Evolutionary conservation across 139 green algal species (phyloP).

Genomic region (Nannochloris sp.): DNA sequence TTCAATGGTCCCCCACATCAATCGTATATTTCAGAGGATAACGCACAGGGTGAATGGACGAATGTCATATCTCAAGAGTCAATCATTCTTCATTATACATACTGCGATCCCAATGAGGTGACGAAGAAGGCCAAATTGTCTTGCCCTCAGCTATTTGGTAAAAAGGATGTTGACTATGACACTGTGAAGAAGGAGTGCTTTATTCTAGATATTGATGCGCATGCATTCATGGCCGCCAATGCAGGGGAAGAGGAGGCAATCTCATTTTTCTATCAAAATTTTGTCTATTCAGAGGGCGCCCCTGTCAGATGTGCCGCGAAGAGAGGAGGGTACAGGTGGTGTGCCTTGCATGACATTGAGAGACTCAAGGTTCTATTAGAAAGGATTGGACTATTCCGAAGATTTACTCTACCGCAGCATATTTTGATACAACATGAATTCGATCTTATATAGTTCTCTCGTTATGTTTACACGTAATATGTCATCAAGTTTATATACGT

Average conservation of each 20-base stretch:
- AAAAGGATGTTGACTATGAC: background rate
- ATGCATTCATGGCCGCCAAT: slow-evolving; percentile 29
- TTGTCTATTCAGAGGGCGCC: slow-evolving; percentile 30
- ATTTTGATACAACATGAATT: slow-evolving; percentile 21
- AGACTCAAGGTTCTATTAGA: slow-evolving; percentile 21
- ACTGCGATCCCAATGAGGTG: slow-evolving; percentile 21
- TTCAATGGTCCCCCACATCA: slow-evolving; percentile 18
- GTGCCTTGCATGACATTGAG: slow-evolving; percentile 13
- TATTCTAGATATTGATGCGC: slow-evolving; percentile 26
- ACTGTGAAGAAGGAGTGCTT: slow-evolving; percentile 24
- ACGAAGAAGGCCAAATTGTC: slow-evolving; percentile 21
- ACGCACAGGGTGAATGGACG: slow-evolving; percentile 13
- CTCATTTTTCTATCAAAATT: slow-evolving; percentile 22
- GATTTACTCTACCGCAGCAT: slow-evolving; percentile 5
- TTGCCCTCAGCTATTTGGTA: slow-evolving; percentile 16
- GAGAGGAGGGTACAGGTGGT: slow-evolving; percentile 14
- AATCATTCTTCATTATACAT: slow-evolving; percentile 31
- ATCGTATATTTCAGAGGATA: slow-evolving; percentile 7
- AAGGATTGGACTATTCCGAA: slow-evolving; percentile 25
- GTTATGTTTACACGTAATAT: background rate
- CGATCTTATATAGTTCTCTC: background rate
- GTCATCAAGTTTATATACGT: background rate
- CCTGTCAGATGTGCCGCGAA: slow-evolving; percentile 17
- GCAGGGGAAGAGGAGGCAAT: slow-evolving; percentile 3
- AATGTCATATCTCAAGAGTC: slow-evolving; percentile 19